Base-by-base conservation (phyloP, 495 filamentous ascomycete species). In the Schizothecium vesticola region DNA sequence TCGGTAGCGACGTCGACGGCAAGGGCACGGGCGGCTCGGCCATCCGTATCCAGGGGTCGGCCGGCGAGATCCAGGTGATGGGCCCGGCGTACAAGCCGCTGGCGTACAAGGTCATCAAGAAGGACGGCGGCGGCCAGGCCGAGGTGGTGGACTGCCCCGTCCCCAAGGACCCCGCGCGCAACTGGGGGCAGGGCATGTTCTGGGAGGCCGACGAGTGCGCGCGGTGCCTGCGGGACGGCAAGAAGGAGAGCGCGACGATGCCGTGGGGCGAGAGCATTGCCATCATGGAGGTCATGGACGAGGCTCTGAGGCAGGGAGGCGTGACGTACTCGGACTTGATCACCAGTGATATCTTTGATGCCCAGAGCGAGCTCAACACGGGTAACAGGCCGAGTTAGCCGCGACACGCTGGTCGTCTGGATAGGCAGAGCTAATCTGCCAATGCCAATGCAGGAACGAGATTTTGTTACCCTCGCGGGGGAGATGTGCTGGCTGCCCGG, bases 281-380 rank as follows among this genome's bases (percentile, higher is more conserved):
- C 26, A 93, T 97, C 65, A 97, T 97, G 94, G 89, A 94, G 76
- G 86, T 89, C 13, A 97, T 97, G 94, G 94, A 98, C 83, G 87
- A 90, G 81, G 90, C 93, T 22, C 83, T 94, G 74, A 84, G 80
- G 77, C 90, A 94, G 83, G 88, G 89, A 61, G 91, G 86, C 3
- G 80, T 97, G 75, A 84, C 76, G 70, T 97, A 96, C 83, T 91
- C 93, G 28, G 88, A 91, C 66, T 81, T 86, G 72, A 96, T 97
- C 77, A 90, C 95, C 78, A 93, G 85, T 66, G 85, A 85, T 61
- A 86, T 92, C 57, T 94, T 88, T 79, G 86, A 88, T 71, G 75
- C 80, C 36, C 78, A 83, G 74, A 83, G 84, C 73, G 78, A 80
- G 3, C 73, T 85, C 61, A 87, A 87, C 72, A 83, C 79, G 29